Evolutionary conservation across 116 monocot species (phyloP).

Genomic region (Iris pallida): DNA sequence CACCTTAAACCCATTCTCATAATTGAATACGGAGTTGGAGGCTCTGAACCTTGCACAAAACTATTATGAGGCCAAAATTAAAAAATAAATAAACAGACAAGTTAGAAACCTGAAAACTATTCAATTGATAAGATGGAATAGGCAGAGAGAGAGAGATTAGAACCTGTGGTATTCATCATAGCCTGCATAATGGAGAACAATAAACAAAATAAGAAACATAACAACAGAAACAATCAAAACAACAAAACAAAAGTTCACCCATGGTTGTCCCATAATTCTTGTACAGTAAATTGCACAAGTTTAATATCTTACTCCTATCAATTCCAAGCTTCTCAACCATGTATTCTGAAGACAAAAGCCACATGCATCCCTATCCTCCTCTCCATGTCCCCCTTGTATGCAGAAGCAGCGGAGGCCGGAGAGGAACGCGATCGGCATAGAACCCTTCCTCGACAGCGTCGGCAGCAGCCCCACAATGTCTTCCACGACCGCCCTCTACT

Average conservation of each 20-base stretch:
- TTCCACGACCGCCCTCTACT: conserved; percentile 42
- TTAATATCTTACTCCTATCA: conserved; percentile 47
- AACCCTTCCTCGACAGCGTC: conserved; percentile 51
- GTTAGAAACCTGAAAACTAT: neutral
- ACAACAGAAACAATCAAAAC: neutral
- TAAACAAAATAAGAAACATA: neutral
- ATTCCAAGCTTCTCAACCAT: conserved; percentile 77
- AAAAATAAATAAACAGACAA: neutral
- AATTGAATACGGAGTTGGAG: no score
- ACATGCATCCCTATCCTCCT: conserved; percentile 64
- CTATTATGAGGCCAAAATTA: conserved; percentile 22
- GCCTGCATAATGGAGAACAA: conserved; percentile 34
- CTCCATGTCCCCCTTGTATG: conserved; percentile 71
- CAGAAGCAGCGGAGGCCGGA: conserved; percentile 53
- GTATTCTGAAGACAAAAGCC: conserved; percentile 28
- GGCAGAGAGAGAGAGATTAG: neutral
- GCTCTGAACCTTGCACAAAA: conserved; percentile 94
- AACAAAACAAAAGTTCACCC: conserved; percentile 63
- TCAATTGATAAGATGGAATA: neutral
- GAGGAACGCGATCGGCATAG: conserved; percentile 65
- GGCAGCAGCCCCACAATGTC: conserved; percentile 69
- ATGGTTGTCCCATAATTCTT: conserved; percentile 87
- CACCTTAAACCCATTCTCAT: no score
- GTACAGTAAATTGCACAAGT: conserved; percentile 56
- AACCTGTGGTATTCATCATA: conserved; percentile 89